Conservation (phyloP, 164 flowering plant species). For the Dillenia suffruticosa region DNA sequence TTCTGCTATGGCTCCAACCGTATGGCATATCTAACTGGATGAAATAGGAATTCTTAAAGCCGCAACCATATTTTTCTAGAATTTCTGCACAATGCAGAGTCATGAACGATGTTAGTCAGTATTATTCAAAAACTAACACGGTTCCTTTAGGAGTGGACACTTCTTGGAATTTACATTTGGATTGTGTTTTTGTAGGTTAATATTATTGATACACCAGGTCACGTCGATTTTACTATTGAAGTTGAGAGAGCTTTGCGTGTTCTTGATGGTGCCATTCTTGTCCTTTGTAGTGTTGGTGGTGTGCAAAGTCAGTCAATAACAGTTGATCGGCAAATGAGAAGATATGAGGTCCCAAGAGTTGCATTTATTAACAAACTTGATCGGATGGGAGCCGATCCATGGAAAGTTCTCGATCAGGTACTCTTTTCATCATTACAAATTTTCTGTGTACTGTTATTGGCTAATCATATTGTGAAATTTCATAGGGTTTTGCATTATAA, state of each 20-base stretch:
- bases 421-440: background rate
- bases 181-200: slow-evolving; percentile 58
- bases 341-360: slow-evolving; percentile 94
- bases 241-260: slow-evolving; percentile 99
- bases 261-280: slow-evolving; percentile 98
- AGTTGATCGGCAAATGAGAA: slow-evolving; percentile 97
- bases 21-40: too few species aligned
- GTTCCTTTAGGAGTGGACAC: too few species aligned
- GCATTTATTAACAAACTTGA: slow-evolving; percentile 98
- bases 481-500: too few species aligned
- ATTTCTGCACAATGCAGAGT: too few species aligned
- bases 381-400: slow-evolving; percentile 99
- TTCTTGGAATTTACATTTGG: too few species aligned
- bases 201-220: slow-evolving; percentile 98
- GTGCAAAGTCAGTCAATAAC: slow-evolving; percentile 99
- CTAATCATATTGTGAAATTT: background rate
- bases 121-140: too few species aligned
- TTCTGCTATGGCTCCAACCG: too few species aligned
- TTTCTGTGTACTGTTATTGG: background rate
- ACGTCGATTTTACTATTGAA: slow-evolving; percentile 98
- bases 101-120: too few species aligned
- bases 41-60: too few species aligned
- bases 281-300: slow-evolving; percentile 99
- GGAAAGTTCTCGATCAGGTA: slow-evolving; percentile 97
- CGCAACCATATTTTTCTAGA: too few species aligned